Evolutionary conservation across 768 basidiomycete genomes (phyloP).

Genomic region (Favolaschia claudopus): DNA sequence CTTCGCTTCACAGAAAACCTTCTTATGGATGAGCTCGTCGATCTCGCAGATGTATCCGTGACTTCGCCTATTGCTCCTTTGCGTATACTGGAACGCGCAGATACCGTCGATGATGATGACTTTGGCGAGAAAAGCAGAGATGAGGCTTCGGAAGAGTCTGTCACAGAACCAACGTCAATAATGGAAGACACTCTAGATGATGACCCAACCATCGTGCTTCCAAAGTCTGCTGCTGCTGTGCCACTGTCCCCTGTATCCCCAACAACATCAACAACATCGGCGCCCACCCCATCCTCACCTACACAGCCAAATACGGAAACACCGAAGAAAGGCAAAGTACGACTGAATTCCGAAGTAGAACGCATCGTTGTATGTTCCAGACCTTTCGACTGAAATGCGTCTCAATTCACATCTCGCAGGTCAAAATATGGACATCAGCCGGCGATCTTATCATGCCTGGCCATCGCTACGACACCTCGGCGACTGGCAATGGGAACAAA

Average conservation of each 20-base stretch:
- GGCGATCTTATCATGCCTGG: constrained; percentile 72
- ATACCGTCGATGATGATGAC: not conserved
- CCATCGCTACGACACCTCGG: constrained; percentile 46
- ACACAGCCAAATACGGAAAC: constrained; percentile 24
- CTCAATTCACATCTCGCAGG: constrained; percentile 43
- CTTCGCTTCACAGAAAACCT: constrained; percentile 70
- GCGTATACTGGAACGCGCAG: constrained; percentile 5
- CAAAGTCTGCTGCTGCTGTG: not conserved
- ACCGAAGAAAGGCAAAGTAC: constrained; percentile 46
- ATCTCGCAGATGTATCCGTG: constrained; percentile 59
- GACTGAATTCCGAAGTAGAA: constrained; percentile 70
- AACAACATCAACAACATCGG: constrained; percentile 24
- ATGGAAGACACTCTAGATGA: no score
- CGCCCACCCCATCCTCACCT: not conserved
- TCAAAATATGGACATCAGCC: constrained; percentile 72
- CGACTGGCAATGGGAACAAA: constrained; percentile 40
- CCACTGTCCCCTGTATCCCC: constrained; percentile 13
- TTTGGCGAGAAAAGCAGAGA: constrained; percentile 4
- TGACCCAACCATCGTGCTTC: constrained; percentile 25
- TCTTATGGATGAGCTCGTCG: constrained; percentile 67
- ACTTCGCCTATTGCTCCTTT: constrained; percentile 46
- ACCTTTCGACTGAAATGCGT: not conserved
- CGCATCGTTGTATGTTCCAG: constrained; percentile 60
- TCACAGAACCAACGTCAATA: no score
- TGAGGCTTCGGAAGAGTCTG: not conserved